Base-by-base conservation (phyloP, 495 filamentous ascomycete species). In the Bacidia rubella region DNA sequence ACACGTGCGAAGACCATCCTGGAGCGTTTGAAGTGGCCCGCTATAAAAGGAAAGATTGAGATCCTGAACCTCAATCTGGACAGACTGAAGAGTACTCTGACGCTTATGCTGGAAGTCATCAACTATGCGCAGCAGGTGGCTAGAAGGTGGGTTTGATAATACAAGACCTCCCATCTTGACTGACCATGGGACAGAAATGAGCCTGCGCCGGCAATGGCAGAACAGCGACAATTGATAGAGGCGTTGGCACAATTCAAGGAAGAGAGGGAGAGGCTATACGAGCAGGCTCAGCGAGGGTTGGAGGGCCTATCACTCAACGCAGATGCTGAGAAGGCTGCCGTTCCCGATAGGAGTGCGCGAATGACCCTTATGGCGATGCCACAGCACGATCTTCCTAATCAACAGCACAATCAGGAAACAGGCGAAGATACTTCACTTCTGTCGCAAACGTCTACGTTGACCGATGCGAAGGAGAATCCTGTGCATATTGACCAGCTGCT, bases 81-180 rank as follows among this genome's bases (percentile, higher is more conserved):
- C 20, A 61, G 60, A 24, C 45, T 70, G 29, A 70, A 68, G 51
- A 56, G 55, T 11, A 68, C 65, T 15, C 57, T 68, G 54, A 39
- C 62, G 10, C 49, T 70, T 3, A 53, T 68, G 54, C 52, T 70
- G 0, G 62, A 68, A 54, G 68, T 70, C 0, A 63, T 70, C 24
- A 61, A 57, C 39, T 68, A 64, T 54, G 65, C 66, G 5, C 55
- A 61, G 12, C 61, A 65, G 20, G 20, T 63, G 35, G n/a, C 47
- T 11, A 38, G 27, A 23, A 55, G 25, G 53, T 55, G 43, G 3
- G 53, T 44, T 9, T 9, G 19, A 20, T n/a, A 9, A 46, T 19
- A 10, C 25, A 23, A 39, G 9, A 39, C 32, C n/a, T n/a, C 10
- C 32, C 32, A 39, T 10, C 32, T 39, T 39, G 9, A 10, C 32